Percentiles rank a stretch among this genome's conserved stretches.
These are phyloP conservation scores for Colletotrichum eremochloae DNA, from an alignment of 2,329 filamentous ascomycete species.

Conservation along the genomic window DNA sequence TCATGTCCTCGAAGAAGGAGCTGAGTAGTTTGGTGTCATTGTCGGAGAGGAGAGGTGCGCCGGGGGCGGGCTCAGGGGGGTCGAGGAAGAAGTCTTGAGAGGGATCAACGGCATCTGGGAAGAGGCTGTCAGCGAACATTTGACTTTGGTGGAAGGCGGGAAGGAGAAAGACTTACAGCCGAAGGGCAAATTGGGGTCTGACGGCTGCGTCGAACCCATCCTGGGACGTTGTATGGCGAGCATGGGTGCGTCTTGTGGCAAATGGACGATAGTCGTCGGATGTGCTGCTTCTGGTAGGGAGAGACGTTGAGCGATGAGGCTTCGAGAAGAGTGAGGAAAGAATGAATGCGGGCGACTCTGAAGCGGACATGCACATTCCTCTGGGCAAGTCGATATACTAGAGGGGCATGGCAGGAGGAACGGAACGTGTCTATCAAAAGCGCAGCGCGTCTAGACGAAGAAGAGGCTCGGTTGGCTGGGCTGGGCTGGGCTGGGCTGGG, in stretches of 20 bases:
- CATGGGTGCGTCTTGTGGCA: conserved; percentile 63
- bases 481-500: conserved; percentile 7
- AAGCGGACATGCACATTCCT: conserved; percentile 38
- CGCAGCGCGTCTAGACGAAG: conserved; percentile 23
- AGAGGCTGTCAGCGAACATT: conserved; percentile 39
- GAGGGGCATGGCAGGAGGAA: conserved; percentile 31
- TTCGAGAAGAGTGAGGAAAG: conserved; percentile 12
- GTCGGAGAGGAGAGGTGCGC: conserved; percentile 75
- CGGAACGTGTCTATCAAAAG: conserved; percentile 27
- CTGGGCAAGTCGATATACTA: conserved; percentile 38
- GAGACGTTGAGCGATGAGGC: conserved; percentile 15
- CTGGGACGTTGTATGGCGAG: conserved; percentile 68
- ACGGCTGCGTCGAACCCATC: conserved; percentile 72
- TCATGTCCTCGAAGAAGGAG: conserved; percentile 69
- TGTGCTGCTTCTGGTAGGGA: conserved; percentile 25
- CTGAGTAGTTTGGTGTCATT: conserved; percentile 71
- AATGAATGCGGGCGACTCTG: conserved; percentile 35
- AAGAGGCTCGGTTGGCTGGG: conserved; percentile 20
- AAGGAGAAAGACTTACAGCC: conserved; percentile 68
- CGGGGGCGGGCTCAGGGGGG: conserved; percentile 73
- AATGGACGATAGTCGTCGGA: conserved; percentile 35
- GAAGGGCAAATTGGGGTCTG: conserved; percentile 71
- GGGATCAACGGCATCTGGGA: conserved; percentile 60
- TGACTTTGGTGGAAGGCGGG: conserved; percentile 28
- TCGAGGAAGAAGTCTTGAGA: conserved; percentile 62